phyloP scores from a whole-genome alignment of 2,329 filamentous ascomycete species.

The Cadophora sp. region DNA sequence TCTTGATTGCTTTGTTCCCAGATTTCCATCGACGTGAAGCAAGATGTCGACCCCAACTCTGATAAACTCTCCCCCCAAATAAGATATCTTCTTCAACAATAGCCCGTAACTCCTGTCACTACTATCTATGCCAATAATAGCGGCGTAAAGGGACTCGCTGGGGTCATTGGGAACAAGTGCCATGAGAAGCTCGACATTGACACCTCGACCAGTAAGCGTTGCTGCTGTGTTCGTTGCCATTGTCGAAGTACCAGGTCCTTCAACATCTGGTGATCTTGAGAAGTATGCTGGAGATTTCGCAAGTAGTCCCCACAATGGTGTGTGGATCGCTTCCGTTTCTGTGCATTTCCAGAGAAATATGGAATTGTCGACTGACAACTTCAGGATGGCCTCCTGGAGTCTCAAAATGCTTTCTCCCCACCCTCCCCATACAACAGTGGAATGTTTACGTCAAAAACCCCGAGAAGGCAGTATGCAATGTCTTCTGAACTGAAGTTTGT shows the following conservation, averaged over 20 bases:
- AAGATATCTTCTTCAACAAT: neutral
- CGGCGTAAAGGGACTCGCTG: neutral
- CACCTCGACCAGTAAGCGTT: neutral
- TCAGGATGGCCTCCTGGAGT: constrained; percentile 1
- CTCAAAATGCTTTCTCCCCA: neutral
- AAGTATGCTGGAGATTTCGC: constrained; percentile 3
- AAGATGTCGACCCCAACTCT: neutral
- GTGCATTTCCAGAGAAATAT: constrained; percentile 1
- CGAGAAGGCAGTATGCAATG: constrained; percentile 53
- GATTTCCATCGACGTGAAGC: neutral
- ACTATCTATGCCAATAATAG: neutral
- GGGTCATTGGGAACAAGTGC: neutral
- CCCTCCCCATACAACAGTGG: constrained; percentile 52
- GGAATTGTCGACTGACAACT: neutral
- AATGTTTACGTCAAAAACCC: constrained; percentile 53
- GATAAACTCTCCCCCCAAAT: neutral
- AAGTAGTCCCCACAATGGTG: neutral
- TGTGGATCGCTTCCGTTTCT: neutral
- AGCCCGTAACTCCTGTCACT: neutral
- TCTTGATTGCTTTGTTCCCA: neutral
- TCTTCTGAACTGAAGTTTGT: constrained; percentile 49
- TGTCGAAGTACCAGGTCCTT: constrained; percentile 2
- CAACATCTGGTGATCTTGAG: neutral
- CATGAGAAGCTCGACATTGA: constrained; percentile 5
- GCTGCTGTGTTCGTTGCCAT: constrained; percentile 4